Base-by-base conservation (phyloP, 345 rosid genomes). In the Excoecaria cochinchinensis region DNA sequence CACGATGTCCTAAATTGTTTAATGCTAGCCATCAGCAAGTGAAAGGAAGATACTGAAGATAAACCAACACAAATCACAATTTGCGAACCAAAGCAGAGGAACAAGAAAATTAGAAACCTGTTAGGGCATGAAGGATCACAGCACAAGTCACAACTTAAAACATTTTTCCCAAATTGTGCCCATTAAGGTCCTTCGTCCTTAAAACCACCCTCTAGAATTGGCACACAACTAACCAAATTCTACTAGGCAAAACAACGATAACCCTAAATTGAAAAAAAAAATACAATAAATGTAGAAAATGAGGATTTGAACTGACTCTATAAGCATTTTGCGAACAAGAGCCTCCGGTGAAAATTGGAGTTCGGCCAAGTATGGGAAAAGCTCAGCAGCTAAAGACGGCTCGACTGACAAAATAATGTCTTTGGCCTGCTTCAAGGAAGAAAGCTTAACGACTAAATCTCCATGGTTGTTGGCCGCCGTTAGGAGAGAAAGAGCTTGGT, bases 361-460 rank as follows among this genome's bases (percentile, higher is more conserved):
- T 76, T 91, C 97, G 14, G 82, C 87, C 77, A 92, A 80, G 82
- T 86, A 90, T 15, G 97, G 93, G 79, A 92, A 89, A 69, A 92
- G 84, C 83, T 92, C 97, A 61, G 91, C 86, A 47, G 93, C 92
- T 19, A 84, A 81, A 65, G 97, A 81, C 53, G 95, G 85, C 53
- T 88, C 92, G 71, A 86, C 72, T 58, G 97, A 87, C 46, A 85
- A 83, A 25, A 95, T 77, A 40, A 95, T 82, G 79, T 87, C 93
- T 71, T 80, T 95, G 75, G 88, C 91, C 86, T 95, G 99, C 72
- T 84, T 86, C 8, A 95, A 83, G 63, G 99, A 95, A 38, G 97
- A 92, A 42, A 95, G 89, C 91, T 90, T 95, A 36, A 92, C 97
- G 5, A 91, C 89, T 86, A 95, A 85, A 85, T 90, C 97, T 74